Evolutionary conservation across 2,329 filamentous ascomycete species (phyloP).

Genomic region (Penicillium vulpinum): DNA sequence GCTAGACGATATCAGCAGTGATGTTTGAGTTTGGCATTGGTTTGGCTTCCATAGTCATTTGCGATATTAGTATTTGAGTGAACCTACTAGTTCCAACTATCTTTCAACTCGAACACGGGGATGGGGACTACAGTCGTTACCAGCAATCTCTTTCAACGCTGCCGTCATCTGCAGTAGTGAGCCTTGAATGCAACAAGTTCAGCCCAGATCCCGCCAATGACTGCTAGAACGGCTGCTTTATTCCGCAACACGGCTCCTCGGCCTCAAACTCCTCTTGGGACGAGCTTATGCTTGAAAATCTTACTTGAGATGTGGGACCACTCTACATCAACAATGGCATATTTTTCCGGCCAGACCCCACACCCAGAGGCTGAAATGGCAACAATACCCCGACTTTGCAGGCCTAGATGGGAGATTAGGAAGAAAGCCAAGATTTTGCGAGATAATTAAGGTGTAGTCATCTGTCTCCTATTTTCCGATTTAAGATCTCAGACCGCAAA

Average conservation of each 20-base stretch:
- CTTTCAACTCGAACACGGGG: too few species aligned
- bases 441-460: too few species aligned
- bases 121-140: neutral
- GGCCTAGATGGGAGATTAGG: neutral
- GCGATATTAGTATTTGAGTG: neutral
- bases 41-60: too few species aligned
- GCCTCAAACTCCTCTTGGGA: too few species aligned
- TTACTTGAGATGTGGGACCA: neutral
- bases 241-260: neutral
- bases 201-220: neutral
- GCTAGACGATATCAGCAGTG: constrained; percentile 40
- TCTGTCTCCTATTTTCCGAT: neutral
- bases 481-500: neutral
- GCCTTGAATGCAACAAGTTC: neutral
- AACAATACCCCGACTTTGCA: neutral
- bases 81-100: neutral
- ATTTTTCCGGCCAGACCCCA: neutral
- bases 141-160: neutral
- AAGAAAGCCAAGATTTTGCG: neutral
- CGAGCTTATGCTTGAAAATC: neutral
- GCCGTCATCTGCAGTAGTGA: neutral
- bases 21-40: constrained; percentile 19
- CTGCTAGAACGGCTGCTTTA: neutral
- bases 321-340: neutral
- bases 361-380: neutral